phyloP scores from a whole-genome alignment of 1,284 basidiomycete species.

The Rhodotorula sp. region DNA sequence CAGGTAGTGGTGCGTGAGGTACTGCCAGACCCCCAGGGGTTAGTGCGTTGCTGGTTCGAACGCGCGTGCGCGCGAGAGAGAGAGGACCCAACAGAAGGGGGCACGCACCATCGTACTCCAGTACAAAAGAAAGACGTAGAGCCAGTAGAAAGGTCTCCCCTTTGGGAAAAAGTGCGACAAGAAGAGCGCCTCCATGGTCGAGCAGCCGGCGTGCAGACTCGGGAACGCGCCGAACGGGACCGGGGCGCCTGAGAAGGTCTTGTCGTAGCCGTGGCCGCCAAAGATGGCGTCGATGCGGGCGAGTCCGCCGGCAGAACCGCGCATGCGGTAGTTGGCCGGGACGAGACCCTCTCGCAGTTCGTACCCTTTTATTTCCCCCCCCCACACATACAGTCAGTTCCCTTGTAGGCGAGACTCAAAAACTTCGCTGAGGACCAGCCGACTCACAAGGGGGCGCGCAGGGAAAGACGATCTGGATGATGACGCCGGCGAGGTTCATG shows the following conservation, averaged over 20 bases:
- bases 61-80: background rate
- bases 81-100: constrained; percentile 23
- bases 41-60: background rate
- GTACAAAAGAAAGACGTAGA: constrained; percentile 83
- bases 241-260: constrained; percentile 82
- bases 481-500: constrained; percentile 86
- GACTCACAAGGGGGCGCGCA: constrained; percentile 78
- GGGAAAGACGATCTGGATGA: constrained; percentile 85
- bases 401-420: no score
- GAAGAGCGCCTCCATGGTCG: constrained; percentile 91
- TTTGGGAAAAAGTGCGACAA: constrained; percentile 90
- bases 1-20: constrained; percentile 91
- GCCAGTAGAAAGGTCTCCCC: constrained; percentile 57
- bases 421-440: background rate
- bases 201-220: constrained; percentile 83
- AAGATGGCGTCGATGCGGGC: constrained; percentile 90
- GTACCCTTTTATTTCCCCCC: constrained; percentile 65
- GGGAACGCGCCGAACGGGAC: constrained; percentile 98
- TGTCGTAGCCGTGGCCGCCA: constrained; percentile 72
- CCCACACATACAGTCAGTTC: background rate
- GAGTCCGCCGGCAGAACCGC: constrained; percentile 88
- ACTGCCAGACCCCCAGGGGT: constrained; percentile 48
- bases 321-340: constrained; percentile 87
- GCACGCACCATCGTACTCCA: constrained; percentile 83
- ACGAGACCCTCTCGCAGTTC: constrained; percentile 95